These are phyloP conservation scores for Dalbergia oliveri DNA, from an alignment of 306 rosid genomes.

Conservation along the genomic window DNA sequence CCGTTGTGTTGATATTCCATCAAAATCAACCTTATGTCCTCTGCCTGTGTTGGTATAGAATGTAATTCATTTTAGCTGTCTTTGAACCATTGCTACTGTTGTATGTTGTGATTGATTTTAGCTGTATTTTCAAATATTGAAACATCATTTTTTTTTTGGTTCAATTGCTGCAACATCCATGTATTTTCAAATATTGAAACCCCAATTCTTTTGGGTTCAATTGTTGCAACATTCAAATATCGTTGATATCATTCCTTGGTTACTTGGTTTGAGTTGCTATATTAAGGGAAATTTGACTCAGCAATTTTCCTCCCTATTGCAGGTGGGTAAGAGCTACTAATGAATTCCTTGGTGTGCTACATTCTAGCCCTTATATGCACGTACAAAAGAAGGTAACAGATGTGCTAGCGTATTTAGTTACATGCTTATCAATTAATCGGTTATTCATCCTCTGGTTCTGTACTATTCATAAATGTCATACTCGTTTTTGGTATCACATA, in stretches of 20 bases:
- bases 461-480: conserved; percentile 1
- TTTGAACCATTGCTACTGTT: background rate
- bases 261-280: conserved; percentile 25
- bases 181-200: background rate
- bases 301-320: conserved; percentile 46
- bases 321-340: conserved; percentile 91
- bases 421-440: conserved; percentile 17
- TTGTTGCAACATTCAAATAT: background rate
- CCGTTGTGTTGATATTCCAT: background rate
- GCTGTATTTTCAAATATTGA: background rate
- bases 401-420: conserved; percentile 13
- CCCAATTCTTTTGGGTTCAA: background rate
- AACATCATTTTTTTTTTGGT: background rate
- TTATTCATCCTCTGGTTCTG: conserved; percentile 26
- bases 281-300: background rate
- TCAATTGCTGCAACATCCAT: background rate
- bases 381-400: conserved; percentile 74
- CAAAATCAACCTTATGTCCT: background rate
- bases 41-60: background rate
- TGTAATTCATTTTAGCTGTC: conserved; percentile 7
- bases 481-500: conserved; percentile 3
- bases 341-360: conserved; percentile 76
- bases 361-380: conserved; percentile 67
- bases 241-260: conserved; percentile 28
- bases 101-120: background rate